Evolutionary conservation across 2,329 filamentous ascomycete genomes (phyloP).

Genomic region (Phaeosphaeriaceae sp.): DNA sequence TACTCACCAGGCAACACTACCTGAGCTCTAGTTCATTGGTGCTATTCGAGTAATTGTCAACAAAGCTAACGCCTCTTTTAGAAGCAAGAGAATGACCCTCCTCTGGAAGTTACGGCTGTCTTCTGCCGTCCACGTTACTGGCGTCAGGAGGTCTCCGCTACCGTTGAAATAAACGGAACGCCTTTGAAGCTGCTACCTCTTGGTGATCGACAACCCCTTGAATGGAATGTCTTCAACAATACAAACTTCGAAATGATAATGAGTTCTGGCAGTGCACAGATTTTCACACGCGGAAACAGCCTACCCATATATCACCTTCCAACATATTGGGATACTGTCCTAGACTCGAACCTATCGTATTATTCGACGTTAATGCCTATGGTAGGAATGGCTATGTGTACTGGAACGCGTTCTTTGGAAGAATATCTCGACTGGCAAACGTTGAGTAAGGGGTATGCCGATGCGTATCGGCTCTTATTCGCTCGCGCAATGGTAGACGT

Average conservation of each 20-base stretch:
- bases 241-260: conserved; percentile 46
- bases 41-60: background rate
- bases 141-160: conserved; percentile 53
- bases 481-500: conserved; percentile 44
- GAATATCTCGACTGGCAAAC: conserved; percentile 44
- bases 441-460: conserved; percentile 45
- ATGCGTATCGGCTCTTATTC: conserved; percentile 54
- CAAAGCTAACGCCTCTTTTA: conserved; percentile 1
- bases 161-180: conserved; percentile 31
- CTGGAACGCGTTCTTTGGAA: conserved; percentile 26
- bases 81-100: conserved; percentile 12
- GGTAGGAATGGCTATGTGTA: conserved; percentile 49
- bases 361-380: conserved; percentile 28
- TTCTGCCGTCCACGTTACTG: conserved; percentile 50
- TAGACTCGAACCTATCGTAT: conserved; percentile 16
- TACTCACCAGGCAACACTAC: no score
- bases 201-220: conserved; percentile 30
- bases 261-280: conserved; percentile 1
- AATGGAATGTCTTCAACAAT: conserved; percentile 44
- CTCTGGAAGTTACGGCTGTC: conserved; percentile 24
- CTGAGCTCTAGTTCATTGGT: no score
- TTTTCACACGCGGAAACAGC: conserved; percentile 5
- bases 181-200: conserved; percentile 19
- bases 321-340: conserved; percentile 12
- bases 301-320: conserved; percentile 17